Percentiles rank a stretch among this genome's conserved stretches.
phyloP scores from a whole-genome alignment of 78 protist genomes.

The Bigelowiella natans region DNA sequence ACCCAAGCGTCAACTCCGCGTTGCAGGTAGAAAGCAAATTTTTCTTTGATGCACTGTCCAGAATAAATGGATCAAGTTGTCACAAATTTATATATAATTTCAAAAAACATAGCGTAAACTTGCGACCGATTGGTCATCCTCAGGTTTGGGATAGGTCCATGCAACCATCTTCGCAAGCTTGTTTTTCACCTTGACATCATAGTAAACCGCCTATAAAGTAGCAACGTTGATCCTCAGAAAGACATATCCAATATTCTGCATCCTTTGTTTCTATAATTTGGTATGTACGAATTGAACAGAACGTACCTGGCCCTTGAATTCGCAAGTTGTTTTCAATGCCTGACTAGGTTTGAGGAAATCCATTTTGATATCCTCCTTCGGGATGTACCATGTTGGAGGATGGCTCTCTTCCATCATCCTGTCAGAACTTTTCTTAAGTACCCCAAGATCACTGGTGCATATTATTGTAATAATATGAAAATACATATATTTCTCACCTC shows the following conservation, averaged over 20 bases:
- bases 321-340: background rate
- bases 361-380: background rate
- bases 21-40: background rate
- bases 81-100: background rate
- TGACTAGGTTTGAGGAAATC: background rate
- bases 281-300: background rate
- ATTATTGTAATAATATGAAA: background rate
- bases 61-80: background rate
- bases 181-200: too few relatives aligned
- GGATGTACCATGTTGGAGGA: background rate
- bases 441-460: background rate
- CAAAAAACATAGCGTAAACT: background rate
- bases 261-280: background rate
- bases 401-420: background rate
- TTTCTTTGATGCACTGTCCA: background rate
- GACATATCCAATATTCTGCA: background rate
- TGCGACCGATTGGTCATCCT: too few relatives aligned
- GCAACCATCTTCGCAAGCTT: too few relatives aligned
- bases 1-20: background rate
- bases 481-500: background rate
- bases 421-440: background rate
- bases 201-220: too few relatives aligned
- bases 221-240: too few relatives aligned
- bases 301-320: background rate
- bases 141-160: too few relatives aligned